These are phyloP conservation scores for Chlamydomonas sp. DNA, from an alignment of 139 green algal species.

Conservation along the genomic window DNA sequence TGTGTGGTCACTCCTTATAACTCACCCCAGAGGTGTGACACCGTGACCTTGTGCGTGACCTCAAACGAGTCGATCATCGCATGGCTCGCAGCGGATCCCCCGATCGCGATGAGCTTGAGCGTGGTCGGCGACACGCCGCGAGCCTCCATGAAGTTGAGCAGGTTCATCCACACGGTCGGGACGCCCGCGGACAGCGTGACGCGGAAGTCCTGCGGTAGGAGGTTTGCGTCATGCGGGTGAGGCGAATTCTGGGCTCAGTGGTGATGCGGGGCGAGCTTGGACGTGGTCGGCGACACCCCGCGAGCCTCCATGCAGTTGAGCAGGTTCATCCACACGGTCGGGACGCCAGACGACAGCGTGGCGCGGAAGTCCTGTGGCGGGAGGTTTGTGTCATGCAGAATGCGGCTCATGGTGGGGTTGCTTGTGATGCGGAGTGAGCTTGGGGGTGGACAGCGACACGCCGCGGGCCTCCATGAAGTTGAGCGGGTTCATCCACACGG, in stretches of 20 bases:
- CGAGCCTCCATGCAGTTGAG: constrained; percentile 41
- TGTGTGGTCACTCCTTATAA: no score
- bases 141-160: constrained; percentile 41
- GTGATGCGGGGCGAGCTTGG: constrained; percentile 41
- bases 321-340: constrained; percentile 41
- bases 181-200: constrained; percentile 51
- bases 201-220: constrained; percentile 41
- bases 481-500: constrained; percentile 52
- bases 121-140: constrained; percentile 26
- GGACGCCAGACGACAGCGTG: constrained; percentile 51
- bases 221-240: no score
- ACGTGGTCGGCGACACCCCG: constrained; percentile 25
- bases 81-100: constrained; percentile 54
- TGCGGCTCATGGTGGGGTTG: no score
- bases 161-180: constrained; percentile 63
- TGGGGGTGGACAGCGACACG: constrained; percentile 33
- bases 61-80: constrained; percentile 44
- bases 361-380: constrained; percentile 44
- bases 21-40: no score
- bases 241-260: no score
- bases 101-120: constrained; percentile 50
- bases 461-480: constrained; percentile 40
- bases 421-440: constrained; percentile 34
- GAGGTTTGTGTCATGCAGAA: no score
- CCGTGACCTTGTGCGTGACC: no score